phyloP scores from a whole-genome alignment of 257 asterid species.

The Buddleja alternifolia region DNA sequence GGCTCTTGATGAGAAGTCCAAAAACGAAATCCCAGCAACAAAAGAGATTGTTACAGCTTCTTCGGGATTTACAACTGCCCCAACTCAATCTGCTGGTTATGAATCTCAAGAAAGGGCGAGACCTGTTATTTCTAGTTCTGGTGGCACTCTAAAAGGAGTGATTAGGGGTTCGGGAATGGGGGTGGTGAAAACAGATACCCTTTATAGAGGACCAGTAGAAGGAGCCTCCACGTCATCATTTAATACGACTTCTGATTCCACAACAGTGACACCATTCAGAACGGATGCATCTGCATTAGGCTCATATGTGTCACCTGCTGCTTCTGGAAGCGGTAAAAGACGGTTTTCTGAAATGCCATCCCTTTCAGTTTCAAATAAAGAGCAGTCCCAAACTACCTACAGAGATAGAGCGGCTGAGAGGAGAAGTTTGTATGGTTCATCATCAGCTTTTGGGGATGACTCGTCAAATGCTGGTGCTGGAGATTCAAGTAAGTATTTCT shows the following conservation, averaged over 20 bases:
- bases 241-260: constrained; percentile 46
- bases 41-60: constrained; percentile 45
- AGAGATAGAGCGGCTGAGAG: constrained; percentile 99
- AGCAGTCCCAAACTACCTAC: constrained; percentile 68
- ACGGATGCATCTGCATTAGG: constrained; percentile 88
- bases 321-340: constrained; percentile 75
- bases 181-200: constrained; percentile 77
- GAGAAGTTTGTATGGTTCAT: constrained; percentile 91
- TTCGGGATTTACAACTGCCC: constrained; percentile 46
- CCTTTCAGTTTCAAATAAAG: constrained; percentile 52
- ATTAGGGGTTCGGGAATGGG: constrained; percentile 89
- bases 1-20: constrained; percentile 72
- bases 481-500: constrained; percentile 81
- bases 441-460: constrained; percentile 71
- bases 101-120: constrained; percentile 71
- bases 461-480: constrained; percentile 53
- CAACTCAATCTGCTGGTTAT: constrained; percentile 44
- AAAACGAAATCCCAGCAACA: constrained; percentile 43
- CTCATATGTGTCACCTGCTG: constrained; percentile 60
- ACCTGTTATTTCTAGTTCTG: constrained; percentile 52
- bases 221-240: constrained; percentile 44
- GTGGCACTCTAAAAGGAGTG: constrained; percentile 81
- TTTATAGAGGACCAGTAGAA: constrained; percentile 58
- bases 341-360: constrained; percentile 94
- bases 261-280: constrained; percentile 61